A percentile compares a stretch with the other conserved stretches of the same genome.
These are phyloP conservation scores for Clathrospora elynae DNA, from an alignment of 2,329 filamentous ascomycete species.

Conservation along the genomic window DNA sequence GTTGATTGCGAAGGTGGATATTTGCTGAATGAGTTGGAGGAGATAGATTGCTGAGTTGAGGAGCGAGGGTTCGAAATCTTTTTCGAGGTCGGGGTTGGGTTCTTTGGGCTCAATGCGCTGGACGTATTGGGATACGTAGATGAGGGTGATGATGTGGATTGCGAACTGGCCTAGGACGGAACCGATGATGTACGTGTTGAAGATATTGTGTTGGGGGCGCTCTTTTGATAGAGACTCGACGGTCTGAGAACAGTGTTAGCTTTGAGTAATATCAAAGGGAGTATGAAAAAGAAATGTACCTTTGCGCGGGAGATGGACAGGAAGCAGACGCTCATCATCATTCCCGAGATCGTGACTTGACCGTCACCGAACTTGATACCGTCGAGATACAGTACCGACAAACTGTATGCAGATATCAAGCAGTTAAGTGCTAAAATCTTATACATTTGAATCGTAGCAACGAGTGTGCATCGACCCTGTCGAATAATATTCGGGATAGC, in stretches of 20 bases:
- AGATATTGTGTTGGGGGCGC: slow-evolving; percentile 96
- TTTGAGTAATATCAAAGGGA: background rate
- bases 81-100: slow-evolving; percentile 81
- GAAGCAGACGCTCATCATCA: slow-evolving; percentile 99
- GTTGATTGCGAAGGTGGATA: slow-evolving; percentile 98
- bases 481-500: slow-evolving; percentile 98
- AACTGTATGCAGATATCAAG: slow-evolving; percentile 94
- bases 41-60: slow-evolving; percentile 98
- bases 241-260: slow-evolving; percentile 58
- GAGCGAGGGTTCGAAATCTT: slow-evolving; percentile 89
- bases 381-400: slow-evolving; percentile 94
- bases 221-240: slow-evolving; percentile 96
- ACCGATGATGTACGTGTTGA: slow-evolving; percentile 98
- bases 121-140: slow-evolving; percentile 91
- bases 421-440: slow-evolving; percentile 98
- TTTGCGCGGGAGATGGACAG: slow-evolving; percentile 96
- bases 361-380: slow-evolving; percentile 99
- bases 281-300: slow-evolving; percentile 49
- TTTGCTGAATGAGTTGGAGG: slow-evolving; percentile 96
- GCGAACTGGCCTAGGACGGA: slow-evolving; percentile 97
- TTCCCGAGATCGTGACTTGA: slow-evolving; percentile 97
- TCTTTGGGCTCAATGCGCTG: slow-evolving; percentile 76
- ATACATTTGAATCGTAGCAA: slow-evolving; percentile 99
- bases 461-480: slow-evolving; percentile 94
- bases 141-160: slow-evolving; percentile 89